Conservation (phyloP, 495 filamentous ascomycete genomes). For the Penicillium lividum region DNA sequence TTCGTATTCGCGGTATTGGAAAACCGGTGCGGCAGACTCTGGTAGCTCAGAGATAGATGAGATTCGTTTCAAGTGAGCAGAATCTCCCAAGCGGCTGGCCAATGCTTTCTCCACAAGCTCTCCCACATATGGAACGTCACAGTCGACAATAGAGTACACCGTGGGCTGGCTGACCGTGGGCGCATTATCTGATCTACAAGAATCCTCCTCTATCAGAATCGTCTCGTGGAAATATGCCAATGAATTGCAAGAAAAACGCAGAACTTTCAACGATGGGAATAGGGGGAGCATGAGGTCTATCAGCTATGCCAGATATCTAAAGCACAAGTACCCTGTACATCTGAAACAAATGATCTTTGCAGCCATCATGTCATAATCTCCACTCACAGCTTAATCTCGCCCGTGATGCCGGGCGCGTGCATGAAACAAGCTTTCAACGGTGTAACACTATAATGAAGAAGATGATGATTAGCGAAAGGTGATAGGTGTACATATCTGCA, state of each 20-base stretch:
- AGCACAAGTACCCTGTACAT: conserved; percentile 31
- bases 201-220: conserved; percentile 43
- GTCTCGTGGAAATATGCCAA: conserved; percentile 11
- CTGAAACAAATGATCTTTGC: conserved; percentile 20
- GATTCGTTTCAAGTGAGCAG: conserved; percentile 43
- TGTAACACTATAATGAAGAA: conserved; percentile 65
- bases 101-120: conserved; percentile 76
- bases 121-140: conserved; percentile 84
- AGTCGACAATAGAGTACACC: conserved; percentile 76
- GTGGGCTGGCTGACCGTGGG: conserved; percentile 46
- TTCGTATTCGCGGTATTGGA: conserved; percentile 90
- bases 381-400: conserved; percentile 91
- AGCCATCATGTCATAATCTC: conserved; percentile 34
- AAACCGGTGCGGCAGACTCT: conserved; percentile 47
- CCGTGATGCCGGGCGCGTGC: conserved; percentile 66
- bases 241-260: conserved; percentile 12
- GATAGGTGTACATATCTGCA: no score
- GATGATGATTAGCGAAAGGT: conserved; percentile 14
- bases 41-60: conserved; percentile 46
- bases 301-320: conserved; percentile 36
- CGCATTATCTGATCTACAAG: conserved; percentile 44
- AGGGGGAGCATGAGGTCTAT: conserved; percentile 27
- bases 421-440: conserved; percentile 91
- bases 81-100: conserved; percentile 54
- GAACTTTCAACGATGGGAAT: conserved; percentile 13